phyloP scores from a whole-genome alignment of 768 basidiomycete genomes.

The Termitomyces sp. region DNA sequence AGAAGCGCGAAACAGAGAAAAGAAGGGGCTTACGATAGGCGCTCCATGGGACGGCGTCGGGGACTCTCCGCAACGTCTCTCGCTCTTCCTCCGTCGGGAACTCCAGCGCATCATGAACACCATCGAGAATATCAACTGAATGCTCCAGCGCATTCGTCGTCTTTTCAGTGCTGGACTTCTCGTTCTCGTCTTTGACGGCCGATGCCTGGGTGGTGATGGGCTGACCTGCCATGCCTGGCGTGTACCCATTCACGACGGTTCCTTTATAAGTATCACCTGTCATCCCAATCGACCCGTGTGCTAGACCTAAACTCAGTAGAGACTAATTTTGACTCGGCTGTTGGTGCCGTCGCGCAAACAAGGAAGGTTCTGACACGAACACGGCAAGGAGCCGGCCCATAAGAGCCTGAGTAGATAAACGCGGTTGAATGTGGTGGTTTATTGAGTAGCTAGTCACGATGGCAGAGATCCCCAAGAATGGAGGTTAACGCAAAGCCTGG shows the following conservation, averaged over 20 bases:
- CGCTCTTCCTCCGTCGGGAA: constrained; percentile 63
- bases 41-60: constrained; percentile 54
- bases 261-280: background rate
- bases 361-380: background rate
- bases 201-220: background rate
- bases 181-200: background rate
- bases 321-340: background rate
- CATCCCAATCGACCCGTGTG: background rate
- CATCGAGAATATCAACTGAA: background rate
- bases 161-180: background rate
- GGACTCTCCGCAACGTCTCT: constrained; percentile 50
- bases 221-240: background rate
- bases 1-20: background rate
- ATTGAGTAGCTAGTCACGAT: no score
- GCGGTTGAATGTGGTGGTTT: background rate
- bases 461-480: no score
- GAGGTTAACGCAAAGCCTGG: no score
- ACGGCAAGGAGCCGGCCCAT: background rate
- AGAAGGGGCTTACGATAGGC: constrained; percentile 37
- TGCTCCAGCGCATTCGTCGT: background rate
- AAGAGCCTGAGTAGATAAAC: background rate
- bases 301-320: no score
- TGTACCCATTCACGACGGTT: background rate
- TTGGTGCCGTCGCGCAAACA: background rate
- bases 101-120: constrained; percentile 44